phyloP scores from a whole-genome alignment of 2,329 filamentous ascomycete genomes.

The Rhynchosporium graminicola region DNA sequence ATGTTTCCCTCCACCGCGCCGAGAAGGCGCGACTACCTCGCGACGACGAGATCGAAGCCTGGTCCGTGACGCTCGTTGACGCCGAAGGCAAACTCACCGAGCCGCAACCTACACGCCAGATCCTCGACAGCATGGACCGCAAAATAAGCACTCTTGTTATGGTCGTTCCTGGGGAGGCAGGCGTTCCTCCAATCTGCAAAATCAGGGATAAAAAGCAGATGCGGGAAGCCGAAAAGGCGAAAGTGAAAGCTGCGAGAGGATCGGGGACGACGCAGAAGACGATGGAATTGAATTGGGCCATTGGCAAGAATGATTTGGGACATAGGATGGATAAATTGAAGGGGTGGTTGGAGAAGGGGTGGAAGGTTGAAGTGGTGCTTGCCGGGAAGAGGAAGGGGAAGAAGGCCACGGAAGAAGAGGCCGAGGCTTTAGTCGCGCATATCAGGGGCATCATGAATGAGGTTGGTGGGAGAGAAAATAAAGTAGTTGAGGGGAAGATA shows the following conservation, averaged over 20 bases:
- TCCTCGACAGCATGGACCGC: constrained; percentile 50
- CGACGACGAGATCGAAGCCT: constrained; percentile 51
- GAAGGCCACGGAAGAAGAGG: constrained; percentile 62
- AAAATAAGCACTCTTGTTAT: constrained; percentile 53
- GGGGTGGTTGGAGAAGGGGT: constrained; percentile 72
- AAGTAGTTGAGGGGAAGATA: constrained; percentile 48
- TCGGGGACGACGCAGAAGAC: constrained; percentile 60
- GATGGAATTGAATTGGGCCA: constrained; percentile 90
- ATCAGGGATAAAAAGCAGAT: constrained; percentile 61
- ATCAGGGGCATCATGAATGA: constrained; percentile 46
- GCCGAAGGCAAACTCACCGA: constrained; percentile 40
- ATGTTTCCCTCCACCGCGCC: constrained; percentile 17
- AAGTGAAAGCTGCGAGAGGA: constrained; percentile 48
- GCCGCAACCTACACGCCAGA: constrained; percentile 38
- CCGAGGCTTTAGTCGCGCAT: constrained; percentile 55
- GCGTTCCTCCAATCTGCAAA: constrained; percentile 64
- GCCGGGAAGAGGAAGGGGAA: constrained; percentile 66
- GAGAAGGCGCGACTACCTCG: constrained; percentile 43
- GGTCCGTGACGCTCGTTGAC: constrained; percentile 48
- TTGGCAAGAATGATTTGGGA: constrained; percentile 72
- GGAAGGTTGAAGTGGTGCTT: constrained; percentile 72
- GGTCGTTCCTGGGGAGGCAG: constrained; percentile 43
- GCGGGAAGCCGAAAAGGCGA: constrained; percentile 46
- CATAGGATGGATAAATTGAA: constrained; percentile 68
- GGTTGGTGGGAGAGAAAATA: constrained; percentile 46